These are phyloP conservation scores for Pulveroboletus ravenelii DNA, from an alignment of 768 basidiomycete genomes.

Conservation along the genomic window DNA sequence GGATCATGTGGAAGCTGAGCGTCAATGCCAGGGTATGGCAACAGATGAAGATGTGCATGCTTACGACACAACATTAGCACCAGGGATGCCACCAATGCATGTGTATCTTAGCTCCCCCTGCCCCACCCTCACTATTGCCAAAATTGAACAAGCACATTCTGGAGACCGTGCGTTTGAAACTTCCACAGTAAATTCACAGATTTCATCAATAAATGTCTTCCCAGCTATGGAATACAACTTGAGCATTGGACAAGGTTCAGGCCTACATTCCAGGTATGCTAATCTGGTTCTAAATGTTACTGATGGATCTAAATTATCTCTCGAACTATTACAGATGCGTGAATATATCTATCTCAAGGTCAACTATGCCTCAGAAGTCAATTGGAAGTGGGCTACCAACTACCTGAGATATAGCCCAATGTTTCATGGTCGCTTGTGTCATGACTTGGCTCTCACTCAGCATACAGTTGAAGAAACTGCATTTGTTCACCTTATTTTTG, in stretches of 20 bases:
- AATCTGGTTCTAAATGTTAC: no score
- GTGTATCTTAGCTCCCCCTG: not conserved
- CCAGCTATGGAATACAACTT: no score
- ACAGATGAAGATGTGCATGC: not conserved
- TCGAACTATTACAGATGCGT: no score
- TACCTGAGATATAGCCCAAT: conserved; percentile 26
- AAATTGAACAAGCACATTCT: not conserved
- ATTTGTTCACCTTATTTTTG: no score
- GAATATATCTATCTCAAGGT: no score
- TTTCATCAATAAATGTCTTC: not conserved
- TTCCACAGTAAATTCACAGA: not conserved
- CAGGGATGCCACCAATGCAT: not conserved
- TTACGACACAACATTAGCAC: no score
- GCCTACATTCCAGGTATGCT: no score
- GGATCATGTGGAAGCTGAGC: not conserved
- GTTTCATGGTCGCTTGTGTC: conserved; percentile 25
- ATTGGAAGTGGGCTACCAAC: conserved; percentile 12
- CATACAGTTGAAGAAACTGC: no score
- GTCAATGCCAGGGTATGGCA: not conserved
- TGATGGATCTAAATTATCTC: no score
- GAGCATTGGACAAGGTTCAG: no score
- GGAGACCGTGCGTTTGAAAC: not conserved
- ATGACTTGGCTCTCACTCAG: conserved; percentile 18
- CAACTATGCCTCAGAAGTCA: not conserved
- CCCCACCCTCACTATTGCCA: not conserved